These are phyloP conservation scores for Laburnicola sp. DNA, from an alignment of 2,329 filamentous ascomycete genomes.

Conservation along the genomic window DNA sequence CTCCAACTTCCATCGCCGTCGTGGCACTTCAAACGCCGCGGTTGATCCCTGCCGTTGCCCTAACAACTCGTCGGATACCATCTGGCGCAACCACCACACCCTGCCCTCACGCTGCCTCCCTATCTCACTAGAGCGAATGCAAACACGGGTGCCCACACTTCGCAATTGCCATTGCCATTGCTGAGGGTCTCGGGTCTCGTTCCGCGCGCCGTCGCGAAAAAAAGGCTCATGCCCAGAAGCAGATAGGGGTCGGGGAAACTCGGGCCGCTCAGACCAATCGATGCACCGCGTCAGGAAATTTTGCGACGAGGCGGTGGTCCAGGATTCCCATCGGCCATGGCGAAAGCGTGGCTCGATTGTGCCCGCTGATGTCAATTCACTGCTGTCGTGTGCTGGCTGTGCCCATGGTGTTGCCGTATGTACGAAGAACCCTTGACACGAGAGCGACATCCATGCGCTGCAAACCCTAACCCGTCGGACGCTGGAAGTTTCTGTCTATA, in stretches of 20 bases:
- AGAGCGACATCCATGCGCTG: not conserved
- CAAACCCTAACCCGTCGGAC: too few relatives aligned
- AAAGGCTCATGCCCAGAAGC: conserved; percentile 5
- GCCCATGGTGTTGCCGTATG: not conserved
- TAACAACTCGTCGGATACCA: conserved; percentile 20
- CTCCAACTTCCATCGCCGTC: not conserved
- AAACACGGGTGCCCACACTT: conserved; percentile 5
- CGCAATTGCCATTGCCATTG: conserved; percentile 7
- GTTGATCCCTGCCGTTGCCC: conserved; percentile 14
- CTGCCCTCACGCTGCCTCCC: conserved; percentile 4
- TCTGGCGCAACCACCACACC: conserved; percentile 14
- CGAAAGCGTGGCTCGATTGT: not conserved
- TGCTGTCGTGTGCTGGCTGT: not conserved
- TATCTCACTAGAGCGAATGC: conserved; percentile 4
- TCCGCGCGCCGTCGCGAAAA: conserved; percentile 20
- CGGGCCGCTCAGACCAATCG: conserved; percentile 21
- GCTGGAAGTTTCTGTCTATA: not conserved
- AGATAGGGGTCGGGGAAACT: conserved; percentile 19
- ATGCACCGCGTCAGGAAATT: conserved; percentile 2
- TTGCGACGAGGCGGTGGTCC: conserved; percentile 6
- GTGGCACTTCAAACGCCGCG: conserved; percentile 1
- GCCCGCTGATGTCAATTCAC: not conserved
- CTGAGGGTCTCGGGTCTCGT: conserved; percentile 2
- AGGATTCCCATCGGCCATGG: not conserved
- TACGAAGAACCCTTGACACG: not conserved